Percentiles rank a stretch among this genome's conserved stretches.
Evolutionary conservation across 2,329 filamentous ascomycete species (phyloP).

Genomic region (Pestalotiopsis sp.): DNA sequence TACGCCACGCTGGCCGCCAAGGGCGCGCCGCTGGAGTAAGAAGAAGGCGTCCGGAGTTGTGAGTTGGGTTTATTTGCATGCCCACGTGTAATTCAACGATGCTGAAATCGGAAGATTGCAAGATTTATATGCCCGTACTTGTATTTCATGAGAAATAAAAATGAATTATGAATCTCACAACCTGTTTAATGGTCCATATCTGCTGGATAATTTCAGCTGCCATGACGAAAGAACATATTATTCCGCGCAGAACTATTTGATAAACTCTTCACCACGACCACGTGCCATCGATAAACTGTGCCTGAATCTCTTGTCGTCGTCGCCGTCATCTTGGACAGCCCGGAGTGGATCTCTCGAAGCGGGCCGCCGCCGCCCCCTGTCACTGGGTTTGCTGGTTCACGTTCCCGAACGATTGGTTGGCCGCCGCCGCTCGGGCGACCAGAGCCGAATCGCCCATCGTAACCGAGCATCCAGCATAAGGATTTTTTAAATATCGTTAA

Average conservation of each 20-base stretch:
- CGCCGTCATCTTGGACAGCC: not conserved
- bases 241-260: not conserved
- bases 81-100: no score
- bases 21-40: not conserved
- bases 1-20: constrained; percentile 35
- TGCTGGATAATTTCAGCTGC: not conserved
- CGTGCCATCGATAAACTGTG: not conserved
- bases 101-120: not conserved
- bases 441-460: not conserved
- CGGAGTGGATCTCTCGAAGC: not conserved
- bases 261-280: not conserved
- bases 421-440: not conserved
- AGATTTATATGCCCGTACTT: not conserved
- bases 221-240: not conserved
- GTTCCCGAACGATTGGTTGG: constrained; percentile 10
- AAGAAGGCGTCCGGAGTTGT: no score
- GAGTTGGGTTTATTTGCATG: no score
- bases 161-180: not conserved
- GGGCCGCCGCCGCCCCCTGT: constrained; percentile 7
- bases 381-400: constrained; percentile 3
- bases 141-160: not conserved
- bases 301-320: not conserved
- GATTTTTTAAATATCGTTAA: not conserved
- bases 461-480: not conserved
- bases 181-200: not conserved